A percentile compares a stretch with the other conserved stretches of the same genome.
phyloP scores from a whole-genome alignment of 345 rosid species.

The Erysimum cheiranthoides region DNA sequence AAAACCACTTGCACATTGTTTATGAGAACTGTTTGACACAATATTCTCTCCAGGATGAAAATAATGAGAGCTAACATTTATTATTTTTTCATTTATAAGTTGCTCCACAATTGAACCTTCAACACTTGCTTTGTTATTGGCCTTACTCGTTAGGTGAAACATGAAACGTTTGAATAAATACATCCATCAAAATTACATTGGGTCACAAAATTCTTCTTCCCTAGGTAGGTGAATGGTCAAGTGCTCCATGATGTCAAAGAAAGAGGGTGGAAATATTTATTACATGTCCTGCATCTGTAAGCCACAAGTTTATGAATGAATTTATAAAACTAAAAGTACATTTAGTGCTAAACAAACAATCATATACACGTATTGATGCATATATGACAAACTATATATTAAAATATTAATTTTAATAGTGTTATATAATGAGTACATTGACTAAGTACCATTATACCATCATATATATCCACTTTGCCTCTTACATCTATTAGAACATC shows the following conservation, averaged over 20 bases:
- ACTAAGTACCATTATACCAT: too few species aligned
- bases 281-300: too few species aligned
- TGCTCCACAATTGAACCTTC: neutral
- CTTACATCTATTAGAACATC: too few species aligned
- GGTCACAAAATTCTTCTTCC: neutral
- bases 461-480: too few species aligned
- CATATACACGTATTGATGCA: too few species aligned
- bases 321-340: too few species aligned
- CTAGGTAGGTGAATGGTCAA: neutral
- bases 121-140: neutral
- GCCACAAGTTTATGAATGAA: too few species aligned
- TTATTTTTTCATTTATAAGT: neutral
- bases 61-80: neutral
- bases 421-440: too few species aligned
- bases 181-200: neutral
- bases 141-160: neutral
- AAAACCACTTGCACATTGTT: neutral
- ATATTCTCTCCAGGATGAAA: neutral
- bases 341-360: too few species aligned
- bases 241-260: slow-evolving; percentile 1
- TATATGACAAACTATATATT: too few species aligned
- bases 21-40: neutral
- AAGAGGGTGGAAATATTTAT: neutral
- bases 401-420: too few species aligned
- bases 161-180: neutral